Base-by-base conservation (phyloP, 768 basidiomycete species). In the Paxillus rubicundulus region DNA sequence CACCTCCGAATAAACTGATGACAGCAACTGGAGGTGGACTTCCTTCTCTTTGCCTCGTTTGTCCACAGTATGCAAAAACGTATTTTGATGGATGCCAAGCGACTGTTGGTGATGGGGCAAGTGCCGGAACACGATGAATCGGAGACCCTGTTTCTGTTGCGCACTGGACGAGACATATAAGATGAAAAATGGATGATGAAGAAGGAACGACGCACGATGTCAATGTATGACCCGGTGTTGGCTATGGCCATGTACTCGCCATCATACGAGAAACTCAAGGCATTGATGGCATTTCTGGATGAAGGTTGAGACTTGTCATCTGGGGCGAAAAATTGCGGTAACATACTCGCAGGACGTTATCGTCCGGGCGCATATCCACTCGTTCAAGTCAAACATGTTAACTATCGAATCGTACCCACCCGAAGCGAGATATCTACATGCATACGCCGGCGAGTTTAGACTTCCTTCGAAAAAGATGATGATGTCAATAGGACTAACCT, bases 161-260 rank as follows among this genome's bases (percentile, higher is more conserved):
- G 58, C 86, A 89, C 89, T 92, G 20, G 18, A n/a, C 48, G 24
- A 32, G 30, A 43, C 34, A 27, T 16, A 12, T 48, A 32, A 57
- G 47, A 50, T 41, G 33, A 49, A 28, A 28, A 44, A 46, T 40
- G 17, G 37, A 18, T 5, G 13, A 10, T 8, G 18, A 44, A 38
- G 10, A 1, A 39, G 16, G 34, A n/a, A 17, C 49, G n/a, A 68
- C 87, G 52, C 57, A 89, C 88, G 39, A 91, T 87, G 55, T 91
- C 89, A 47, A 91, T 85, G 57, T 89, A 90, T 28, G 73, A 70
- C 17, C 87, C 87, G 9, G 78, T 76, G 55, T 76, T 87, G 9
- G 89, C 85, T 45, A 90, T 84, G 16, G 89, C 89, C 42, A 92
- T 68, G 61, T 85, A 92, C 73, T 92, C 89, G 32, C 89, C 89